These are phyloP conservation scores for Auricularia heimuer DNA, from an alignment of 768 basidiomycete genomes.

Conservation along the genomic window DNA sequence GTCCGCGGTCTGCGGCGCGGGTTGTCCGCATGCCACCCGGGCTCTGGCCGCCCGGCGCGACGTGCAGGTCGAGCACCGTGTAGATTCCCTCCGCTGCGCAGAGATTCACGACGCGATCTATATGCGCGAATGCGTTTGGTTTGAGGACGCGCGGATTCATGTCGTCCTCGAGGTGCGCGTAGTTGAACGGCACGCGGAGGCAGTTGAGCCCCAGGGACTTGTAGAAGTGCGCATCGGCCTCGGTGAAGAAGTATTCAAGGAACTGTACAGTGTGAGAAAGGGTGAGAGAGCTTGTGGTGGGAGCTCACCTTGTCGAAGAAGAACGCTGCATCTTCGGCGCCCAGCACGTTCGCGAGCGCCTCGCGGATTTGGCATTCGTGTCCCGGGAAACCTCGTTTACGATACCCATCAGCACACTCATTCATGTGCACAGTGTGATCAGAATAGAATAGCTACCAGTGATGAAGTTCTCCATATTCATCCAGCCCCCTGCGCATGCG, in stretches of 20 bases:
- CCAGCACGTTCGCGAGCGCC: conserved; percentile 19
- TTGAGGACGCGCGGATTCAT: conserved; percentile 25
- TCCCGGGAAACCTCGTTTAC: conserved; percentile 17
- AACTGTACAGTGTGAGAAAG: conserved; percentile 13
- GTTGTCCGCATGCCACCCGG: conserved; percentile 4
- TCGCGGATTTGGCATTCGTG: conserved; percentile 23
- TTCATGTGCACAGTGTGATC: background rate
- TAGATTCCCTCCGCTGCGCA: conserved; percentile 26
- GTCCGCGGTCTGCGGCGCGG: conserved; percentile 4
- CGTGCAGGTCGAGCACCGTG: conserved; percentile 26
- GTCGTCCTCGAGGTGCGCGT: conserved; percentile 17
- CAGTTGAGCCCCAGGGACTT: conserved; percentile 22
- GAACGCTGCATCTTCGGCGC: conserved; percentile 22
- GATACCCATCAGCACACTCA: conserved; percentile 3
- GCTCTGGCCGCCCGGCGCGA: conserved; percentile 22
- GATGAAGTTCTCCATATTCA: conserved; percentile 24
- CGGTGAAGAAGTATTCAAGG: conserved; percentile 26
- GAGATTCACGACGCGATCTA: conserved; percentile 24
- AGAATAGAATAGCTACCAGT: background rate
- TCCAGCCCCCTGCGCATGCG: conserved; percentile 14
- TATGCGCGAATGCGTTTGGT: conserved; percentile 21
- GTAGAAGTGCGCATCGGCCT: conserved; percentile 22
- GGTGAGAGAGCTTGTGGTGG: background rate
- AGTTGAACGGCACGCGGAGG: conserved; percentile 14
- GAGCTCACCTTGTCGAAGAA: conserved; percentile 25